Evolutionary conservation across 805 yeast species (phyloP).

Genomic region (Zygosaccharomyces gambellarensis): DNA sequence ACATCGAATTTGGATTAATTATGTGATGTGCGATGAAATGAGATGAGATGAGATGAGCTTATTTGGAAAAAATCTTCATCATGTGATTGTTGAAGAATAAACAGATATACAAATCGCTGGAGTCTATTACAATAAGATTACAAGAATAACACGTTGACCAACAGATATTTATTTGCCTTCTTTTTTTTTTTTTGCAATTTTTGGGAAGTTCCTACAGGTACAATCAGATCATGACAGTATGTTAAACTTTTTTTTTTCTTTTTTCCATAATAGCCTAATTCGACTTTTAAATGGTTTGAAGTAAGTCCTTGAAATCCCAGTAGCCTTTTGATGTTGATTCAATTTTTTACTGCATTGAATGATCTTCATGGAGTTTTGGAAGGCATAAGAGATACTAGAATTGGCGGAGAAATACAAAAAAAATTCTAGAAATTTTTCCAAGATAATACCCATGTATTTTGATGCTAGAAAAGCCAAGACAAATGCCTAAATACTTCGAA

Average conservation of each 20-base stretch:
- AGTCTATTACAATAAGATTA: background rate
- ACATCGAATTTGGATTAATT: too few species aligned
- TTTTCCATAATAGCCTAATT: background rate
- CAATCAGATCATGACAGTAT: background rate
- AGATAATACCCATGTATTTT: background rate
- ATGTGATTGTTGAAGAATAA: background rate
- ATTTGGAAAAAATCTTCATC: background rate
- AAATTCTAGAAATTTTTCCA: background rate
- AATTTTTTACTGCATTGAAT: background rate
- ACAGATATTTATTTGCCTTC: background rate
- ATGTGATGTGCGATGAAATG: background rate
- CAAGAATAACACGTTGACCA: background rate
- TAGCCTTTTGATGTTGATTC: background rate
- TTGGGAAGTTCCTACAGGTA: background rate
- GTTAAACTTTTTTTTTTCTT: background rate
- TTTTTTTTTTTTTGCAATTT: background rate
- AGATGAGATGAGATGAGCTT: slow-evolving; percentile 1
- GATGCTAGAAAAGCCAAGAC: background rate
- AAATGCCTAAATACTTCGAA: background rate
- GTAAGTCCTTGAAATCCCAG: background rate
- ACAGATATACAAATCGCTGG: background rate
- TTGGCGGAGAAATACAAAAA: background rate
- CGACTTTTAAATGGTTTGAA: background rate
- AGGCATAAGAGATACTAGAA: background rate
- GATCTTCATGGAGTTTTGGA: background rate